Percentiles rank a stretch among this genome's conserved stretches.
Evolutionary conservation across 1,284 basidiomycete genomes (phyloP).

Genomic region (Chiua sp.): DNA sequence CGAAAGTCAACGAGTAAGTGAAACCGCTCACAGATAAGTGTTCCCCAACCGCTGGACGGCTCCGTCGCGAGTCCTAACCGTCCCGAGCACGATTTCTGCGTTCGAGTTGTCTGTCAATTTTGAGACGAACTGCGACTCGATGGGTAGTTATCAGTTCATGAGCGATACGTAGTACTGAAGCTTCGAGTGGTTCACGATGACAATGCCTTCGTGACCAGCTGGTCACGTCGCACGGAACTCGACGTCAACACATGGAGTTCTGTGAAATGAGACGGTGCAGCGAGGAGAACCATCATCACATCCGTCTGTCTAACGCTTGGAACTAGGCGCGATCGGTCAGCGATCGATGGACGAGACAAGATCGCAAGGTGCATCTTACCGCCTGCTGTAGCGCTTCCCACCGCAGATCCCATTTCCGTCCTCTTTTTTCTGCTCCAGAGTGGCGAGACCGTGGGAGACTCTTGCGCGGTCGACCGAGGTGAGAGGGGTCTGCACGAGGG

Average conservation of each 20-base stretch:
- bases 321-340: conserved; percentile 50
- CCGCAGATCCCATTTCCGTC: conserved; percentile 70
- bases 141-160: conserved; percentile 95
- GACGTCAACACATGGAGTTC: conserved; percentile 68
- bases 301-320: conserved; percentile 80
- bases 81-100: conserved; percentile 97
- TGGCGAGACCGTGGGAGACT: conserved; percentile 28
- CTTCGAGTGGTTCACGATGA: conserved; percentile 98
- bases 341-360: background rate
- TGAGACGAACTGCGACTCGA: conserved; percentile 95
- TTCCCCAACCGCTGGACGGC: conserved; percentile 98
- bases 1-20: conserved; percentile 1
- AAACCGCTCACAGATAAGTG: conserved; percentile 82
- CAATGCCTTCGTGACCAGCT: conserved; percentile 85
- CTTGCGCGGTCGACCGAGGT: conserved; percentile 15
- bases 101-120: conserved; percentile 97
- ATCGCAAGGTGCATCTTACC: conserved; percentile 40
- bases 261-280: conserved; percentile 71
- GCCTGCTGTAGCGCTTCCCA: conserved; percentile 77
- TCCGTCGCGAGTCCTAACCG: conserved; percentile 94
- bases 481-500: conserved; percentile 16
- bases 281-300: conserved; percentile 72
- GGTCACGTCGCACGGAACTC: conserved; percentile 66
- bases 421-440: conserved; percentile 63
- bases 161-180: conserved; percentile 96